Evolutionary conservation across 257 asterid genomes (phyloP).

Genomic region (Dorcoceras hygrometricum): DNA sequence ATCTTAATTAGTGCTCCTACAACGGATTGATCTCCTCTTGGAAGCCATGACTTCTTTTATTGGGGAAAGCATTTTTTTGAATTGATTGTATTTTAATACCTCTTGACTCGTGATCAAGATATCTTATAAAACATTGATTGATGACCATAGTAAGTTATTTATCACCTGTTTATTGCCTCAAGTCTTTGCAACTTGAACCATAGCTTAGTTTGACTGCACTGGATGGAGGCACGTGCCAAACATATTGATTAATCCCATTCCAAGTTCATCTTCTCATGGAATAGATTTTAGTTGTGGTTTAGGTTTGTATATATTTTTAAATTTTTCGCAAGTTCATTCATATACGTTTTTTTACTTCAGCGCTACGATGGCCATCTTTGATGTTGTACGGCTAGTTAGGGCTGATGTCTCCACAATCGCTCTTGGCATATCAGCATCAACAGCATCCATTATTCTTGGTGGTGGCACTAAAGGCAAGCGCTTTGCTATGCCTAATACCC

Average conservation of each 20-base stretch:
- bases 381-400: conserved; percentile 54
- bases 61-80: neutral
- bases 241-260: neutral
- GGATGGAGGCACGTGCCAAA: neutral
- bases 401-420: conserved; percentile 69
- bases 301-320: neutral
- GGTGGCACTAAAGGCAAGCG: conserved; percentile 97
- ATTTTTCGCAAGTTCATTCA: conserved; percentile 6
- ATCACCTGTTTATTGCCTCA: neutral
- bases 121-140: neutral
- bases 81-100: neutral
- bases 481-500: conserved; percentile 90
- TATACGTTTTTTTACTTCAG: conserved; percentile 37
- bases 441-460: conserved; percentile 89
- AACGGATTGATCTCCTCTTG: neutral
- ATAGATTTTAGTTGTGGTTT: neutral
- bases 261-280: neutral
- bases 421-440: conserved; percentile 83
- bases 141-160: neutral
- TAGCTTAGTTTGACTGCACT: neutral
- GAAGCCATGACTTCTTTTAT: neutral
- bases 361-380: conserved; percentile 66
- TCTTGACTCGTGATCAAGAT: neutral
- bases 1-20: neutral
- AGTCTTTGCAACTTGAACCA: neutral